These are phyloP conservation scores for Debaryomycetaceae sp. DNA, from an alignment of 1,139 yeast genomes.

Conservation along the genomic window DNA sequence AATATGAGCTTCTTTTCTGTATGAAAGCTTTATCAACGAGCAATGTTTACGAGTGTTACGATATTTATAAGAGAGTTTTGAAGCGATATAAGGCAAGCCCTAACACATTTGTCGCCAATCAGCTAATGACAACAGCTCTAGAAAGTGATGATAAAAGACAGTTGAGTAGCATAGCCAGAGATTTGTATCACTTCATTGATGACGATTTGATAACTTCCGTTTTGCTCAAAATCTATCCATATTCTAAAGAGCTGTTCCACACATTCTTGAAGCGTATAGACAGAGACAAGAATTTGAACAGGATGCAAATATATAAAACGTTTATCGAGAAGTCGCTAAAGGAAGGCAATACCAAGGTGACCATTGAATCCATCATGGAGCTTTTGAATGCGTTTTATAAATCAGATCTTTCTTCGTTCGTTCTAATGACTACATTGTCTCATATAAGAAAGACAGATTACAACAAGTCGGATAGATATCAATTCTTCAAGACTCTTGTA, in stretches of 20 bases:
- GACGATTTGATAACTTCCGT: neutral
- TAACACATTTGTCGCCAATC: neutral
- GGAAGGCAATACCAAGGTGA: neutral
- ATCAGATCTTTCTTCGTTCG: neutral
- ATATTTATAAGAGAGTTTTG: neutral
- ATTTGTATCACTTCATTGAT: neutral
- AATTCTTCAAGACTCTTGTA: conserved; percentile 1
- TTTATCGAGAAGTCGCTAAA: neutral
- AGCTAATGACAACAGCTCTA: neutral
- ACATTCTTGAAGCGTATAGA: neutral
- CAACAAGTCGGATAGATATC: neutral
- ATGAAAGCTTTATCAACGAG: neutral
- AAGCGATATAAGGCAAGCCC: neutral
- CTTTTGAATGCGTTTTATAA: neutral
- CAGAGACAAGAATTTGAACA: neutral
- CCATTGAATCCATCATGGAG: neutral
- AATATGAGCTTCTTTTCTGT: neutral
- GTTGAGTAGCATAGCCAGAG: neutral
- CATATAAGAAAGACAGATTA: neutral
- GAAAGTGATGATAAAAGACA: neutral
- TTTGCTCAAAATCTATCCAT: neutral
- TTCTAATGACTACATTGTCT: neutral
- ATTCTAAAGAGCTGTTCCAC: neutral
- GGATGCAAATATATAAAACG: neutral
- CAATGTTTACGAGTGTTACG: neutral